phyloP scores from a whole-genome alignment of 192 early-diverging fungal species.

The Coemansia javaensis region DNA sequence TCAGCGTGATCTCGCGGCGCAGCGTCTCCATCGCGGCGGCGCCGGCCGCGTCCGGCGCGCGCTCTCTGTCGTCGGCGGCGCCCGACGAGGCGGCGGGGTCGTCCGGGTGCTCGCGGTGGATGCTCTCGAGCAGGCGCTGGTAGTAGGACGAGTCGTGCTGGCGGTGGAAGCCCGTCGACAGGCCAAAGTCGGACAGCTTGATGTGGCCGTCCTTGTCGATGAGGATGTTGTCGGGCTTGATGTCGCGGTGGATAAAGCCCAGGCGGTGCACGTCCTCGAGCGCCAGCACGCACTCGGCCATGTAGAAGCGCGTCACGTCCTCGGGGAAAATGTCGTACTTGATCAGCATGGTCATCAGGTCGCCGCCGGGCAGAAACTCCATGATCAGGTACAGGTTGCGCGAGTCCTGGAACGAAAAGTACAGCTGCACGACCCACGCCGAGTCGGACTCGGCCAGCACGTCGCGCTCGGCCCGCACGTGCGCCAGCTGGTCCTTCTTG shows the following conservation, averaged over 20 bases:
- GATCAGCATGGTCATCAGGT: slow-evolving; percentile 99
- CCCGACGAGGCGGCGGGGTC: slow-evolving; percentile 35
- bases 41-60: slow-evolving; percentile 3
- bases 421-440: slow-evolving; percentile 96
- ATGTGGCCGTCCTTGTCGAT: slow-evolving; percentile 99
- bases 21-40: slow-evolving; percentile 51
- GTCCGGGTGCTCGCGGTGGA: slow-evolving; percentile 53
- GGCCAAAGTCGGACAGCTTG: slow-evolving; percentile 99
- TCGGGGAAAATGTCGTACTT: slow-evolving; percentile 98
- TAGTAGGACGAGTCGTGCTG: slow-evolving; percentile 98
- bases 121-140: slow-evolving; percentile 69
- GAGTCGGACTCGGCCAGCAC: slow-evolving; percentile 94
- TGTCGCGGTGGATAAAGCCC: slow-evolving; percentile 91
- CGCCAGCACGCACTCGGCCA: slow-evolving; percentile 92
- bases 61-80: slow-evolving; percentile 22
- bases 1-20: slow-evolving; percentile 79
- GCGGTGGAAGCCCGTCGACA: slow-evolving; percentile 98
- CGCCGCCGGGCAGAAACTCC: slow-evolving; percentile 99
- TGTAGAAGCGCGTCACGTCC: slow-evolving; percentile 96
- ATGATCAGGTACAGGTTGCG: slow-evolving; percentile 95
- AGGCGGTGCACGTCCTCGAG: slow-evolving; percentile 90
- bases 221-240: slow-evolving; percentile 85
- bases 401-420: slow-evolving; percentile 96
- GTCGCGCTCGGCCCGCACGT: slow-evolving; percentile 98
- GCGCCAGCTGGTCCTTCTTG: slow-evolving; percentile 97